phyloP scores from a whole-genome alignment of 2,329 filamentous ascomycete species.

The Nannizziopsis arthrosporioides region DNA sequence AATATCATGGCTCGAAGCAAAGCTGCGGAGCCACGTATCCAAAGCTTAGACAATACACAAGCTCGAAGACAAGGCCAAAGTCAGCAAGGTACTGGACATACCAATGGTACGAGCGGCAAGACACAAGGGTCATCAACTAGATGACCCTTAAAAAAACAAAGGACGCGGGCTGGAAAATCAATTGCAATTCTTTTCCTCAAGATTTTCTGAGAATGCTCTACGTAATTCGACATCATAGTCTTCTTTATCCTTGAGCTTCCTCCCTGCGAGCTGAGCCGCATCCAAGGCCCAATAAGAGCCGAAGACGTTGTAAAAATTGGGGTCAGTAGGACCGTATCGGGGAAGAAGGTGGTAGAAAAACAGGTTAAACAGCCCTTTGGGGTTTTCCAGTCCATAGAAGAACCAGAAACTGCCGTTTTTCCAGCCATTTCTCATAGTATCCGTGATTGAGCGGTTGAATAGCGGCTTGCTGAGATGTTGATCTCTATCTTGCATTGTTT shows the following conservation, averaged over 20 bases:
- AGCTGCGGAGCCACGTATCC: not conserved
- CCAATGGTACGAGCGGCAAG: not conserved
- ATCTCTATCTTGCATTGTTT: not conserved
- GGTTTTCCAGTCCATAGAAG: slow-evolving; percentile 14
- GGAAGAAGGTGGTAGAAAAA: slow-evolving; percentile 19
- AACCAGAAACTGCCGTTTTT: slow-evolving; percentile 20
- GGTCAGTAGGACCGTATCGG: slow-evolving; percentile 13
- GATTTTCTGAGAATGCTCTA: not conserved
- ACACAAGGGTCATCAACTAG: too few species aligned
- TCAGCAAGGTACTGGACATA: not conserved
- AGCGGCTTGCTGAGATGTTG: not conserved
- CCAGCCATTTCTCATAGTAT: slow-evolving; percentile 15
- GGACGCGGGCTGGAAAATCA: too few species aligned
- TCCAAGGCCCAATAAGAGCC: slow-evolving; percentile 15
- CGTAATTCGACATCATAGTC: slow-evolving; percentile 14
- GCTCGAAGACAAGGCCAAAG: not conserved
- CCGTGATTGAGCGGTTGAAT: not conserved
- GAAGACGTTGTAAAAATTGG: slow-evolving; percentile 14
- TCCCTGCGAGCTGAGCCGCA: slow-evolving; percentile 10
- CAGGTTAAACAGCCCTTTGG: slow-evolving; percentile 18
- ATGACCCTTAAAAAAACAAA: too few species aligned
- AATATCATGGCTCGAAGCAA: not conserved
- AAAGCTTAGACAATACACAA: not conserved
- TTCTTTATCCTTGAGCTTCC: slow-evolving; percentile 15
- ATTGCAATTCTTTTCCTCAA: not conserved